phyloP scores from a whole-genome alignment of 805 yeast genomes.

The Wickerhamiella azymoides region DNA sequence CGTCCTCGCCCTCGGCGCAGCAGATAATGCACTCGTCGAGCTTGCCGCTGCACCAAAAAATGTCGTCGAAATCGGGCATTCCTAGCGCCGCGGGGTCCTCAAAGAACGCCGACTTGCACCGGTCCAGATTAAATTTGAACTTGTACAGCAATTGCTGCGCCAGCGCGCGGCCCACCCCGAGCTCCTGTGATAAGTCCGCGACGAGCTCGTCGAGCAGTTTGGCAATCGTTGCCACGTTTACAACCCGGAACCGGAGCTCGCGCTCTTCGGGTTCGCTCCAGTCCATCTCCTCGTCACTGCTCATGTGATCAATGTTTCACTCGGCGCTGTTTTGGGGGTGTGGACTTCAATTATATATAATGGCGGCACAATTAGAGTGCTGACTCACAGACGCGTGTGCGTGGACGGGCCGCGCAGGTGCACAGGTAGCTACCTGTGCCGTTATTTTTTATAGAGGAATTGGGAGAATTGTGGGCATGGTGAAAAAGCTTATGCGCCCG shows the following conservation, averaged over 20 bases:
- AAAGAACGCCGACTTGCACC: background rate
- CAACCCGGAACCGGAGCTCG: background rate
- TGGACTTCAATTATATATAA: too few relatives aligned
- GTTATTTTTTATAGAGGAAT: too few relatives aligned
- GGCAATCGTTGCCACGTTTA: background rate
- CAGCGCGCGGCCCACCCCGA: background rate
- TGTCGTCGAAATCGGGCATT: background rate
- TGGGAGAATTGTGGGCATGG: too few relatives aligned
- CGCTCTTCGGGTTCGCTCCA: background rate
- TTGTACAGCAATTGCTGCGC: background rate
- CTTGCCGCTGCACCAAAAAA: background rate
- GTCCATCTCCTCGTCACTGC: background rate
- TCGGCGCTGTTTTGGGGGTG: too few relatives aligned
- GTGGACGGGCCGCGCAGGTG: too few relatives aligned
- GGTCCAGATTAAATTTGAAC: constrained; percentile 1
- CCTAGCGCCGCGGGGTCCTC: background rate
- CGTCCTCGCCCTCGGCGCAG: constrained; percentile 2
- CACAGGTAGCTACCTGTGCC: too few relatives aligned
- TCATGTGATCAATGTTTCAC: background rate
- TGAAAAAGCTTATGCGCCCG: too few relatives aligned
- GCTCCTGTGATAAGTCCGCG: background rate
- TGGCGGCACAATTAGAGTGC: too few relatives aligned
- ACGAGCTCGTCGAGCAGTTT: background rate
- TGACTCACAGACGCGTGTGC: too few relatives aligned
- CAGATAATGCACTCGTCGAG: constrained; percentile 3